Base-by-base conservation (phyloP, 1,284 basidiomycete species). In the Melampsora larici-populina region DNA sequence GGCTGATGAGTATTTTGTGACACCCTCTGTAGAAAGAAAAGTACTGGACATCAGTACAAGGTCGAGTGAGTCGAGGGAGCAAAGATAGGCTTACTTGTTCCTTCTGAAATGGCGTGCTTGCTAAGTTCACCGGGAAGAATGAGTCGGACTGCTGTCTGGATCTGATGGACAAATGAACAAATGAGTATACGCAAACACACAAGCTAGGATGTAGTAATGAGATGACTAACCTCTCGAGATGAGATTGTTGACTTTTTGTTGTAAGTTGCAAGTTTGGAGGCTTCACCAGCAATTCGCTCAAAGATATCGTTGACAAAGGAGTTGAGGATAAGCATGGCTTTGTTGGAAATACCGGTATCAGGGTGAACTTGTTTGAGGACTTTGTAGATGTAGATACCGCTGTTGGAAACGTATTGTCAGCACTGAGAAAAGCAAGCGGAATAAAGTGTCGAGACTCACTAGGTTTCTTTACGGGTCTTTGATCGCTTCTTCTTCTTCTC, bases 331-430 rank as follows among this genome's bases (percentile, higher is more conserved):
- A 90, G 89, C 94, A 97, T 97, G 60, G 93, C 94, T 88, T 95
- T 97, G 89, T 95, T 96, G 79, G 92, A 91, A 85, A 96, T 95
- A 89, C 94, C 94, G 80, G 92, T 96, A 84, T 97, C 94, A 78
- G 94, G 94, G 87, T 97, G 94, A 79, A 97, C 94, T 84, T 93
- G 92, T 86, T 90, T 93, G 80, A 93, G 87, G 80, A 93, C 91
- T 87, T 82, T 94, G 89, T 94, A 94, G 85, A 95, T 94, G 87
- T 95, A 95, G 5, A 93, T 77, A 63, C 40, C 74, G 31, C 74
- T 77, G 33, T 81, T 51, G 17, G 31, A 46, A 29, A 58, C 15
- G 55, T 62, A 26, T 26, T 70, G 78, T 81, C 48, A 82, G 78
- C 24, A 15, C 5, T 29, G 8, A 26, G 33, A 65, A 79, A 80